Evolutionary conservation across 805 yeast species (phyloP), one percentile per base, ranked within the genome.

Genomic region (Starmerella sp.): DNA sequence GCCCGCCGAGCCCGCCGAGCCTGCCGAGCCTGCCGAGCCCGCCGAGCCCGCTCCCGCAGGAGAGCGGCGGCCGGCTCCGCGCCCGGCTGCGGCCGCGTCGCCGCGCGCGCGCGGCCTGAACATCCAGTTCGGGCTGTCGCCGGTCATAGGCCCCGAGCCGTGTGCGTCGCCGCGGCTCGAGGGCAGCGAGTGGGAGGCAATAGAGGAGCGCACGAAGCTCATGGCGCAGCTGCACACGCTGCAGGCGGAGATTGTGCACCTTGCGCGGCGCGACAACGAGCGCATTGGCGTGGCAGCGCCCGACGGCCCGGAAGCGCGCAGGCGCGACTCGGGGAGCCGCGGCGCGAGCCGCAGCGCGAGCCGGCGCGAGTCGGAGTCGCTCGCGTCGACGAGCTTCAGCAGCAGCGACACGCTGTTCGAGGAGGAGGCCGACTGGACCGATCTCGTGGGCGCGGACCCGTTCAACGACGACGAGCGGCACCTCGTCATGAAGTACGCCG

Each of bases 181-280:
- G 9, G 42, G 36, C 30, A 51, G 22, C 42, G 53, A 45, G 17
- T 54, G 57, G 55, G 44, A 45, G 10, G 41, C 36, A 8, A 38
- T 57, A 22, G 54, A 54, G 47, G 36, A 46, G 29, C 51, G 53
- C 11, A 30, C 41, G 7, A 13, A 17, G 10, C 35, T 52, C 5
- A 39, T 52, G 53, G 61, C 61, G 35, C 63, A 63, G 54, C 63
- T 64, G 36, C 52, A 54, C 10, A 48, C 52, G 10, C 50, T 65
- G 5, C 69, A 64, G 54, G 62, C 59, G 17, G 60, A 61, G 51
- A 54, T 66, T 5, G 60, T 58, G 46, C 59, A 48, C 48, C 54
- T 65, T 11, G 69, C 69, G 6, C 63, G 69, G 13, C 48, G 62
- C 6, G 66, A 63, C 36, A 66, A 66, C 52, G 67, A 66, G 13